These are phyloP conservation scores for Aureobasidium lini DNA, from an alignment of 2,329 filamentous ascomycete genomes.

Conservation along the genomic window DNA sequence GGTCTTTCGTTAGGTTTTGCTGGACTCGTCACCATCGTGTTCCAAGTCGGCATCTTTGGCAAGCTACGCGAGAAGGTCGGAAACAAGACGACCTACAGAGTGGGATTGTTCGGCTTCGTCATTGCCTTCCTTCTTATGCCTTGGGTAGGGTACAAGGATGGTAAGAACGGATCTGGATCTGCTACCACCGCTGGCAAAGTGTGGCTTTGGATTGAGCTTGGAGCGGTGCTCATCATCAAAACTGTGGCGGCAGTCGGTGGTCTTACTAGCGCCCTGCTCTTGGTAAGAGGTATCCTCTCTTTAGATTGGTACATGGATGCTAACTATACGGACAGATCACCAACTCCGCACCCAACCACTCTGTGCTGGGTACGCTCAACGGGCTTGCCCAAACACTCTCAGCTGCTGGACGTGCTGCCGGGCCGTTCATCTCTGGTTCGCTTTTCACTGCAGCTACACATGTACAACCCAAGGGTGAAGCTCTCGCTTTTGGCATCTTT, in stretches of 20 bases:
- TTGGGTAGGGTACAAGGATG: conserved; percentile 71
- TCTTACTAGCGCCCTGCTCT: conserved; percentile 75
- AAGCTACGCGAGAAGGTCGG: conserved; percentile 70
- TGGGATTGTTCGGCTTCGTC: conserved; percentile 71
- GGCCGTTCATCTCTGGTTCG: conserved; percentile 79
- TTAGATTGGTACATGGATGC: conserved; percentile 38
- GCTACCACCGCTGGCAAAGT: conserved; percentile 48
- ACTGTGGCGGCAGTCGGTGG: conserved; percentile 86
- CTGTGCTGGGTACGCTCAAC: conserved; percentile 81
- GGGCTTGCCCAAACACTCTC: conserved; percentile 91
- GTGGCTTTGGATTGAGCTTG: conserved; percentile 77
- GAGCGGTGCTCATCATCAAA: conserved; percentile 72
- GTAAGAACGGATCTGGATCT: conserved; percentile 34
- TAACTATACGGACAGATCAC: conserved; percentile 57
- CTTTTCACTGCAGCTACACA: conserved; percentile 73
- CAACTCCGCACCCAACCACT: conserved; percentile 80
- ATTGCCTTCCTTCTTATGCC: conserved; percentile 82
- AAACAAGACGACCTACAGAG: conserved; percentile 76
- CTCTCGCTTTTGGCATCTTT: conserved; percentile 79
- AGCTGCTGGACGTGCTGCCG: conserved; percentile 78
- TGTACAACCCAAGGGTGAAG: conserved; percentile 72
- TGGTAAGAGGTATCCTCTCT: conserved; percentile 33
- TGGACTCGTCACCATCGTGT: conserved; percentile 76
- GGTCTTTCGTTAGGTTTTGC: conserved; percentile 80
- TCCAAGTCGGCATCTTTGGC: conserved; percentile 81